Evolutionary conservation across 1,284 basidiomycete species (phyloP).

Genomic region (Leccinum proximum): DNA sequence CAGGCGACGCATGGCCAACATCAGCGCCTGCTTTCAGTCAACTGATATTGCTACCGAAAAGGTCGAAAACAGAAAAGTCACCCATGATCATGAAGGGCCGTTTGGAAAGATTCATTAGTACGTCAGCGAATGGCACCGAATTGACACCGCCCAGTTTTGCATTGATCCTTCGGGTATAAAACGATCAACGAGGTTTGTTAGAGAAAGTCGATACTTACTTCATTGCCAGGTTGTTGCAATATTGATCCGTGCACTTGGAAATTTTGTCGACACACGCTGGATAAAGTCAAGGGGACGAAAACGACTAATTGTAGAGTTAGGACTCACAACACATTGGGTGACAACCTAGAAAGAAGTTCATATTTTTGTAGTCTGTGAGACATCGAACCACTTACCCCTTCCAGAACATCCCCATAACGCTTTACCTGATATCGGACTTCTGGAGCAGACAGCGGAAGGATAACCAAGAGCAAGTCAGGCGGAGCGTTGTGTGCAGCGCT

Average conservation of each 20-base stretch:
- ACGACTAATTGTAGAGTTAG: neutral
- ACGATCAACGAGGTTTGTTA: neutral
- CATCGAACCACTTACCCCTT: conserved; percentile 21
- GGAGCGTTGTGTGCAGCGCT: neutral
- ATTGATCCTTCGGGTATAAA: conserved; percentile 23
- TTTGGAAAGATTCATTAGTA: conserved; percentile 8
- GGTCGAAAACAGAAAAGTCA: conserved; percentile 7
- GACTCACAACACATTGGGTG: conserved; percentile 37
- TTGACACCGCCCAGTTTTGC: conserved; percentile 32
- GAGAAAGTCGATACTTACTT: conserved; percentile 25
- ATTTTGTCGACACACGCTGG: conserved; percentile 34
- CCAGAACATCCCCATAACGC: conserved; percentile 25
- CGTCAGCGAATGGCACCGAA: conserved; percentile 16
- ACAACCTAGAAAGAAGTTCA: conserved; percentile 24
- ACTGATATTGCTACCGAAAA: neutral
- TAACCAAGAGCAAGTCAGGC: conserved; percentile 28
- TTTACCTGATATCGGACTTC: conserved; percentile 30
- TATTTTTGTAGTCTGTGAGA: neutral
- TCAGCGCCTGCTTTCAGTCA: conserved; percentile 26
- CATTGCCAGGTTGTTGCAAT: conserved; percentile 37
- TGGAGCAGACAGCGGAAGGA: conserved; percentile 26
- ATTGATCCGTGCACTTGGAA: conserved; percentile 31
- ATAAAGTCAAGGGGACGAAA: conserved; percentile 2
- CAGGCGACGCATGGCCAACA: conserved; percentile 32
- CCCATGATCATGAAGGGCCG: conserved; percentile 29